These are phyloP conservation scores for Guadua angustifolia DNA, from an alignment of 176 grass and related monocot genomes.

Conservation along the genomic window DNA sequence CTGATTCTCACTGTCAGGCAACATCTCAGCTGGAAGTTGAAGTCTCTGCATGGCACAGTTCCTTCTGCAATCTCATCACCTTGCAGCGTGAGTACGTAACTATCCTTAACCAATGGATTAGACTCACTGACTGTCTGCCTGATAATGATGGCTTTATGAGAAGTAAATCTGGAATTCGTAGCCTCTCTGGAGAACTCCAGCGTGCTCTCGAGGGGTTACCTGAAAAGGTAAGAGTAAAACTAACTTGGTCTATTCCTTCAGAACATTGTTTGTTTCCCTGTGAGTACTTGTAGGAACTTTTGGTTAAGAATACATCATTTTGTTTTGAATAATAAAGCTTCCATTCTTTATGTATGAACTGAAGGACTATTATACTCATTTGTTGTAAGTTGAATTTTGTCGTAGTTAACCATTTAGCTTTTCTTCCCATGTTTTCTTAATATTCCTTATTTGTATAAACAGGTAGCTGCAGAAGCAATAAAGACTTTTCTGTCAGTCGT, in stretches of 20 bases:
- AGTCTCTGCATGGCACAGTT: slow-evolving; percentile 78
- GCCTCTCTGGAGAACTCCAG: slow-evolving; percentile 72
- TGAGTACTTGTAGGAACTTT: slow-evolving; percentile 31
- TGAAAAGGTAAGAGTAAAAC: slow-evolving; percentile 71
- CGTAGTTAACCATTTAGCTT: slow-evolving; percentile 32
- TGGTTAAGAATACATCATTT: slow-evolving; percentile 24
- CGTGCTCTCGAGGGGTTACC: slow-evolving; percentile 63
- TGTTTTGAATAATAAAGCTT: background rate
- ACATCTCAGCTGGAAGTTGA: slow-evolving; percentile 84
- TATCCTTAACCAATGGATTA: slow-evolving; percentile 84
- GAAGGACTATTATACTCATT: slow-evolving; percentile 8
- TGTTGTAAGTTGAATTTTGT: background rate
- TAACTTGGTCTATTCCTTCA: slow-evolving; percentile 36
- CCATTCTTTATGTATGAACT: slow-evolving; percentile 28
- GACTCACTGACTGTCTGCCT: slow-evolving; percentile 73
- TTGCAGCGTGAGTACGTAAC: slow-evolving; percentile 77
- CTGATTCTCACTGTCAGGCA: slow-evolving; percentile 70
- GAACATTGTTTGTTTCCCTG: slow-evolving; percentile 18
- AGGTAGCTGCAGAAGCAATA: slow-evolving; percentile 87
- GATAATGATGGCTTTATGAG: slow-evolving; percentile 63
- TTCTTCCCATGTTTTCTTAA: slow-evolving; percentile 15
- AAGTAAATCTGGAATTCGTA: slow-evolving; percentile 62
- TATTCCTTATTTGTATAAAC: slow-evolving; percentile 46
- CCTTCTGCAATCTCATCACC: slow-evolving; percentile 81
- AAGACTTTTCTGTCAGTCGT: slow-evolving; percentile 78